Evolutionary conservation across 2,329 filamentous ascomycete genomes (phyloP), one percentile per base, ranked within the genome.

Genomic region (Fusarium newnesense): DNA sequence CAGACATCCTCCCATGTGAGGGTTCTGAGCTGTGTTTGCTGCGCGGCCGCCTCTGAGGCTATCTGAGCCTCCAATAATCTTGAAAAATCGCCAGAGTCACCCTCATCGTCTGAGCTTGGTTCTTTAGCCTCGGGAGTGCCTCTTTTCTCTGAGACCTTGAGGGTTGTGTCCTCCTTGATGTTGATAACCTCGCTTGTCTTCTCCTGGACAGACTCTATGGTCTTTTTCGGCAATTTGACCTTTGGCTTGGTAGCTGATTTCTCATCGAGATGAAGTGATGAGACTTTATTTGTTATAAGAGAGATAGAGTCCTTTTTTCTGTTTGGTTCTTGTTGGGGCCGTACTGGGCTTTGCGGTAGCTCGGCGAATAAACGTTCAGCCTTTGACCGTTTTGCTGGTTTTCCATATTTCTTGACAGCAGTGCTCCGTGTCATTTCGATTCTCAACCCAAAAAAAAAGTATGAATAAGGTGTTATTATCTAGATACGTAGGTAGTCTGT

Each of bases 1-100:
- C 89, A 89, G 36, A 92, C 83, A 59, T 91, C 88, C 36, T 84
- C 80, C 90, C 90, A 92, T 2, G 84, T 83, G 44, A 90, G 80
- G 9, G 85, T 75, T 7, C 85, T 84, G 21, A 88, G 79, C 12
- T 75, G 69, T 10, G 71, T 59, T 46, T 79, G 77, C 28, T 79
- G 77, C n/a, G 69, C 52, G n/a, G 75, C 28, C 9, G 60, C 54
- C 46, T 79, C 77, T 16, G 66, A 39, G 15, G 75, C 30, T 19
- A 49, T 57, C n/a, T 66, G 69, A 32, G 61, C 52, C 34, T 73
- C 16, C n/a, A 70, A 30, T 11, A 57, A 21, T 47, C 46, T 47
- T 42, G 52, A 44, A 26, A 50, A 30, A 19, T 67, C 47, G 13
- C 37, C 26, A 19, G 60, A 56, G 39, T 75, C 53, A 40, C 65